These are phyloP conservation scores for Nothophoma quercina DNA, from an alignment of 2,329 filamentous ascomycete genomes.

Conservation along the genomic window DNA sequence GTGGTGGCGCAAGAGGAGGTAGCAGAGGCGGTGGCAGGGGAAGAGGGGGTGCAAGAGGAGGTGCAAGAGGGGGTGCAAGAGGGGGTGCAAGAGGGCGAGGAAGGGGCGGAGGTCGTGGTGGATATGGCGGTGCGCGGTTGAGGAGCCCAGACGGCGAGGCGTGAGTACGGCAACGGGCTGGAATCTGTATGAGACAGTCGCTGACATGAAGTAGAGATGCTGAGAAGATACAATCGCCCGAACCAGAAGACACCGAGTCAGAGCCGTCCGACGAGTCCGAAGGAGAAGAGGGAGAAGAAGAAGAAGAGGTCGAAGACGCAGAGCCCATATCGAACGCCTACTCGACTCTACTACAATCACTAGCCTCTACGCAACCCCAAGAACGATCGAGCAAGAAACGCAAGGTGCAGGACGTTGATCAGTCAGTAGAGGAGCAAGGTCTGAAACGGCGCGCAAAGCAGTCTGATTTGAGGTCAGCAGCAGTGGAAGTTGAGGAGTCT, in stretches of 20 bases:
- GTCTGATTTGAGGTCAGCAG: constrained; percentile 2
- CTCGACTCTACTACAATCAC: constrained; percentile 63
- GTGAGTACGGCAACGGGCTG: constrained; percentile 34
- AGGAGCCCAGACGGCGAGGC: constrained; percentile 39
- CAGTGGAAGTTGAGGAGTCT: background rate
- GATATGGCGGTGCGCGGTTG: constrained; percentile 39
- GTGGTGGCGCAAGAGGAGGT: constrained; percentile 2
- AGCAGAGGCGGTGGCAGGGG: constrained; percentile 33
- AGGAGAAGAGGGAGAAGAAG: constrained; percentile 34
- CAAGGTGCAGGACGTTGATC: constrained; percentile 53
- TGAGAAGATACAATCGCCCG: constrained; percentile 28
- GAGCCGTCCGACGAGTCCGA: constrained; percentile 38
- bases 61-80: constrained; percentile 26
- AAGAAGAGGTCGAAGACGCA: constrained; percentile 31
- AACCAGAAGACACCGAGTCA: constrained; percentile 29
- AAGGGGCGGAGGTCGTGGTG: constrained; percentile 39
- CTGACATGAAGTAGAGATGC: constrained; percentile 29
- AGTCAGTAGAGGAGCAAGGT: background rate
- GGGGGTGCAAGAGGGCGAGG: constrained; percentile 37
- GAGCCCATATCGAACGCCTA: constrained; percentile 56
- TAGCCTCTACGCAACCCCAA: constrained; percentile 50
- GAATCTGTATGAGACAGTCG: background rate
- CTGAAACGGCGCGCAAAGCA: constrained; percentile 8
- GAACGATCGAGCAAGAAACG: constrained; percentile 61
- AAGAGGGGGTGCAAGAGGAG: constrained; percentile 17